Conservation (phyloP, 106 monocot genomes). For the Phalaenopsis aphrodite region DNA sequence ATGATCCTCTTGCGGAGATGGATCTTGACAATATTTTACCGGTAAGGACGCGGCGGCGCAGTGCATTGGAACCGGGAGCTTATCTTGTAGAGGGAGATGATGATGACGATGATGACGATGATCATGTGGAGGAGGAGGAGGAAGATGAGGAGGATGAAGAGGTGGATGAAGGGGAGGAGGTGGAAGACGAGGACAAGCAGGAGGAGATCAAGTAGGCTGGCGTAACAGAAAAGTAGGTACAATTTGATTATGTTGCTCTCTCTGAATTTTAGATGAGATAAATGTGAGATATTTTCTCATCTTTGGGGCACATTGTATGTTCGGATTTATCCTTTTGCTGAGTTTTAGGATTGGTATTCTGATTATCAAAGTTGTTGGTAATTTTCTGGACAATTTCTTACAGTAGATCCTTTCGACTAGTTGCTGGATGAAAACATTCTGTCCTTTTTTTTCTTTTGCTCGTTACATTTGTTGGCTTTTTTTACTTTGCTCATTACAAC, state of each 20-base stretch:
- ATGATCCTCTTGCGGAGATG: conserved; percentile 58
- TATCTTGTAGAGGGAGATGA: conserved; percentile 32
- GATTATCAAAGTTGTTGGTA: not conserved
- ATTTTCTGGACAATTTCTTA: not conserved
- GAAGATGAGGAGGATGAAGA: conserved; percentile 28
- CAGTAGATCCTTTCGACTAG: not conserved
- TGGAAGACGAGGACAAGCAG: conserved; percentile 11
- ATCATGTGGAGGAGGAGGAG: conserved; percentile 9
- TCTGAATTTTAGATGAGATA: not conserved
- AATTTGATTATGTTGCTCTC: not conserved
- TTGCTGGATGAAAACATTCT: not conserved
- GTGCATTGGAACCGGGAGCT: conserved; percentile 29
- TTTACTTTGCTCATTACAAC: no score
- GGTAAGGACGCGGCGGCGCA: conserved; percentile 40
- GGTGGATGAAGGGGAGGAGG: not conserved
- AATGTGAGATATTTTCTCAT: not conserved
- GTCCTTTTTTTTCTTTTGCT: not conserved
- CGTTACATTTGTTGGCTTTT: no score
- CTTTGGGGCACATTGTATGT: not conserved
- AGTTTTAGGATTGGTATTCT: not conserved
- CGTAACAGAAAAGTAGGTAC: not conserved
- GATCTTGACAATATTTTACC: conserved; percentile 62
- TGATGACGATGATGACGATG: conserved; percentile 18
- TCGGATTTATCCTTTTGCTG: not conserved
- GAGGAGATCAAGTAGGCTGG: not conserved